Conservation (phyloP, 2,329 filamentous ascomycete species). For the Xylariales sp. region DNA sequence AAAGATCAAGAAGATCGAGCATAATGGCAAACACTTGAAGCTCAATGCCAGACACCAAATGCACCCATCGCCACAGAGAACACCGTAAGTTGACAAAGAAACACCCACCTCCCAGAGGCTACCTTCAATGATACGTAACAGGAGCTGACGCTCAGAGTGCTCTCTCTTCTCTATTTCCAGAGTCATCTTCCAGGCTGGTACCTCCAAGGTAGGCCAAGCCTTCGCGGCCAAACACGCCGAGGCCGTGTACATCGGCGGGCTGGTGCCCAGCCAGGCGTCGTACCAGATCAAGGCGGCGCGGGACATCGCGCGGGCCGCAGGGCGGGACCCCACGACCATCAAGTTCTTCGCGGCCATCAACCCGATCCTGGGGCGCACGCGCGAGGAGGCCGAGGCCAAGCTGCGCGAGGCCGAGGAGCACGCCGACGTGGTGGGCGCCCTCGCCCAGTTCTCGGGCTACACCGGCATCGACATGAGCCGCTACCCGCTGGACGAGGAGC, state of each 20-base stretch:
- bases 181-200: slow-evolving; percentile 60
- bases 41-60: slow-evolving; percentile 58
- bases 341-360: slow-evolving; percentile 5
- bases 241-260: slow-evolving; percentile 34
- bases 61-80: slow-evolving; percentile 59
- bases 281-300: slow-evolving; percentile 4
- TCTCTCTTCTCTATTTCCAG: no score
- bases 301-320: slow-evolving; percentile 1
- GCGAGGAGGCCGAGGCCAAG: neutral
- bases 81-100: slow-evolving; percentile 43
- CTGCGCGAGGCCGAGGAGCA: slow-evolving; percentile 3
- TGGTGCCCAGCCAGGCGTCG: slow-evolving; percentile 1
- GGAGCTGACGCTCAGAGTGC: no score
- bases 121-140: no score
- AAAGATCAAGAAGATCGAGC: slow-evolving; percentile 57
- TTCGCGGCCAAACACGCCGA: slow-evolving; percentile 64
- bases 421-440: slow-evolving; percentile 2
- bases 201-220: slow-evolving; percentile 52
- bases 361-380: neutral
- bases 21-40: slow-evolving; percentile 54
- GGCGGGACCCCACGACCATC: slow-evolving; percentile 1
- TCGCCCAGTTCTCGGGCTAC: slow-evolving; percentile 2
- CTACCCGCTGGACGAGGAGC: slow-evolving; percentile 2
- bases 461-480: slow-evolving; percentile 4
- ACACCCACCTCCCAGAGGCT: no score